Evolutionary conservation across 108 stramenopile genomes (phyloP).

Genomic region (Cyclotella baltica): DNA sequence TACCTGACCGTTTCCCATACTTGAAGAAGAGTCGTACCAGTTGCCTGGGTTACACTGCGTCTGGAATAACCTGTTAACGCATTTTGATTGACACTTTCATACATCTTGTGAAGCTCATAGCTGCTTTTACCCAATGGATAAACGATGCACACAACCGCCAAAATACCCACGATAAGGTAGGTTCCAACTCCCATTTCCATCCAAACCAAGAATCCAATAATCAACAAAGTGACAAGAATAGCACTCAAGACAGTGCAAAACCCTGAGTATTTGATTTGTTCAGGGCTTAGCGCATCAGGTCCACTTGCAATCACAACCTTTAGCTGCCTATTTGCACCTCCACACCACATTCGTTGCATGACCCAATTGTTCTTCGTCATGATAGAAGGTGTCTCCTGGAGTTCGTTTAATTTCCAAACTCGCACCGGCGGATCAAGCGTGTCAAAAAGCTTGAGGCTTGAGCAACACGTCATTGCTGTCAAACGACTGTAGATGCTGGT

Average conservation of each 20-base stretch:
- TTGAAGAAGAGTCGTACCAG: slow-evolving; percentile 34
- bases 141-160: slow-evolving; percentile 41
- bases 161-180: slow-evolving; percentile 41
- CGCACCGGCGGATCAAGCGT: slow-evolving; percentile 49
- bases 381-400: slow-evolving; percentile 60
- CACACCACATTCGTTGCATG: slow-evolving; percentile 52
- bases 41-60: slow-evolving; percentile 26
- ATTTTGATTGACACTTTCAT: slow-evolving; percentile 16
- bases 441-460: slow-evolving; percentile 23
- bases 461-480: slow-evolving; percentile 15
- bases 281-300: slow-evolving; percentile 32
- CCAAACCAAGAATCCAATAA: slow-evolving; percentile 54
- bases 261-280: slow-evolving; percentile 36
- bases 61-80: slow-evolving; percentile 12
- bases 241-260: slow-evolving; percentile 33
- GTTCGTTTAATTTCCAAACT: slow-evolving; percentile 58
- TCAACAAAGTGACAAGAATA: slow-evolving; percentile 19
- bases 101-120: slow-evolving; percentile 32
- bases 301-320: slow-evolving; percentile 31
- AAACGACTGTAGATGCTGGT: slow-evolving; percentile 38
- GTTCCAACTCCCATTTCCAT: slow-evolving; percentile 41
- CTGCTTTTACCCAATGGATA: slow-evolving; percentile 26
- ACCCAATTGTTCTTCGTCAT: slow-evolving; percentile 65
- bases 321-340: slow-evolving; percentile 11
- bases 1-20: slow-evolving; percentile 55